Percentiles rank a stretch among this genome's conserved stretches.
Evolutionary conservation across 441 rosid species (phyloP).

Genomic region (Daphne laureola): DNA sequence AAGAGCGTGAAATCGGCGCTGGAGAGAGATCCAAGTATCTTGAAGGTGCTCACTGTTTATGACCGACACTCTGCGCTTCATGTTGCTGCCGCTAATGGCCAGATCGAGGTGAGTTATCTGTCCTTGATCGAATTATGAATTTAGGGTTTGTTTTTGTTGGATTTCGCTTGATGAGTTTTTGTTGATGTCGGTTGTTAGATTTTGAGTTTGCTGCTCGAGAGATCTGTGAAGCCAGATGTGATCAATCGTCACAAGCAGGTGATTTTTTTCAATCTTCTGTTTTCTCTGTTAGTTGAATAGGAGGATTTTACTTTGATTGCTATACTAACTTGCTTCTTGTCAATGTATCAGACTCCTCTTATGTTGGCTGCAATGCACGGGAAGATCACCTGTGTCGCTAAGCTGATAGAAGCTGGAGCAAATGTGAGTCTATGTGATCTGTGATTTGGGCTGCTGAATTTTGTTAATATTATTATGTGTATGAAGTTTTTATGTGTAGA

Average conservation of each 20-base stretch:
- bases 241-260: constrained; percentile 95
- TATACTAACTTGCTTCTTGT: constrained; percentile 1
- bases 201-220: constrained; percentile 56
- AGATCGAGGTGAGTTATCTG: constrained; percentile 67
- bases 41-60: constrained; percentile 46
- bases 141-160: neutral
- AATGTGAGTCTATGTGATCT: constrained; percentile 41
- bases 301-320: constrained; percentile 2
- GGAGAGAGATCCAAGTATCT: constrained; percentile 41
- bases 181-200: constrained; percentile 34
- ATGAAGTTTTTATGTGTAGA: too few species aligned
- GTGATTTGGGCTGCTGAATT: too few species aligned
- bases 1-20: constrained; percentile 37
- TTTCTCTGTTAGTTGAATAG: neutral
- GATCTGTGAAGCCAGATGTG: constrained; percentile 68
- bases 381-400: constrained; percentile 60
- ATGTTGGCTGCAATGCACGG: constrained; percentile 97
- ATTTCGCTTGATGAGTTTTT: neutral
- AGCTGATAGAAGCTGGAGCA: constrained; percentile 84
- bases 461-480: too few species aligned
- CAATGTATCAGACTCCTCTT: constrained; percentile 65
- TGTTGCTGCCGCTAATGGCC: constrained; percentile 91
- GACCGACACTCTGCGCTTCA: constrained; percentile 84
- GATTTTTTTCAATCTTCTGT: neutral
- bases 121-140: constrained; percentile 9